A percentile compares a stretch with the other conserved stretches of the same genome.
Conservation (phyloP, 2,329 filamentous ascomycete species). For the Pestalotiopsis sp. region DNA sequence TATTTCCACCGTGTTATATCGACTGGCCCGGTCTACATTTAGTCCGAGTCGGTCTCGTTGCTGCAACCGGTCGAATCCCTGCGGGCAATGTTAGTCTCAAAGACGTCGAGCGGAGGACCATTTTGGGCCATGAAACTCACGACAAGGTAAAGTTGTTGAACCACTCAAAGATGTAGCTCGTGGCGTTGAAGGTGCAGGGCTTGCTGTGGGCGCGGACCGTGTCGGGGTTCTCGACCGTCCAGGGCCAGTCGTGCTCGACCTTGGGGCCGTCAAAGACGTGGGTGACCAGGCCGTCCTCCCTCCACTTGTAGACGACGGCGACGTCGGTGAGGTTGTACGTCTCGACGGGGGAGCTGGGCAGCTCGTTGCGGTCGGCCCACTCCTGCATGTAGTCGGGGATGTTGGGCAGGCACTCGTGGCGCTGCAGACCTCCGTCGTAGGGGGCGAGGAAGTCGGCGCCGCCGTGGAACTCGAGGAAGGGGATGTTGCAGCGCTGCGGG, state of each 20-base stretch:
- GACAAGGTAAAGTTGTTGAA: slow-evolving; percentile 1
- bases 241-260: slow-evolving; percentile 13
- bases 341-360: neutral
- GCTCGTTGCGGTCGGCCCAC: slow-evolving; percentile 21
- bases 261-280: slow-evolving; percentile 9
- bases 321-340: neutral
- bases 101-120: too few species aligned
- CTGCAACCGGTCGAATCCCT: neutral
- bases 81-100: neutral
- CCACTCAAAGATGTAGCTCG: slow-evolving; percentile 8
- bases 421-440: slow-evolving; percentile 36
- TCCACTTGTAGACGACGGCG: slow-evolving; percentile 1
- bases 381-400: slow-evolving; percentile 22
- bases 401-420: slow-evolving; percentile 21
- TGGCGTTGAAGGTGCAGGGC: slow-evolving; percentile 9
- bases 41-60: neutral
- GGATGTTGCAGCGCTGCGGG: slow-evolving; percentile 30
- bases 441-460: slow-evolving; percentile 40
- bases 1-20: neutral
- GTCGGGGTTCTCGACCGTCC: slow-evolving; percentile 9
- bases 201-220: neutral
- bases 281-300: slow-evolving; percentile 7
- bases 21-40: neutral
- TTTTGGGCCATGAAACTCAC: neutral
- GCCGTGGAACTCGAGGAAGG: slow-evolving; percentile 47